These are phyloP conservation scores for Cladosporium sp. DNA, from an alignment of 2,329 filamentous ascomycete species.

Conservation along the genomic window DNA sequence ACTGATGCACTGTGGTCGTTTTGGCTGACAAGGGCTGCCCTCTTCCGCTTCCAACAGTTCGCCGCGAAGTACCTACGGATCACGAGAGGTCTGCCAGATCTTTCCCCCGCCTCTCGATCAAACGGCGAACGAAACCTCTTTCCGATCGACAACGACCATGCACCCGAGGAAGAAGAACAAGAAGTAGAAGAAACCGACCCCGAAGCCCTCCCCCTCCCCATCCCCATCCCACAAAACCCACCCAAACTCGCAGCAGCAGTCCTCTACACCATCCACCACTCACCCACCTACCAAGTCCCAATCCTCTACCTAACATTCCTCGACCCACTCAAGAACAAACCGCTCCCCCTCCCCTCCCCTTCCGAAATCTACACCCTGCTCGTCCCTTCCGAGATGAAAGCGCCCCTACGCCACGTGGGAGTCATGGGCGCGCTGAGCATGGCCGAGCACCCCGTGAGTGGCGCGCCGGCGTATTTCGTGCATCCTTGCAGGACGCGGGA, in stretches of 20 bases:
- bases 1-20: too few relatives aligned
- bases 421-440: constrained; percentile 29
- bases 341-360: constrained; percentile 16
- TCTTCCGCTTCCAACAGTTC: too few relatives aligned
- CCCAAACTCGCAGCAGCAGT: neutral
- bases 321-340: constrained; percentile 11
- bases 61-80: constrained; percentile 5
- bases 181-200: too few relatives aligned
- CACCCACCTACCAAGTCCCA: constrained; percentile 42
- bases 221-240: neutral
- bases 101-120: too few relatives aligned
- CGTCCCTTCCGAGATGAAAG: constrained; percentile 31
- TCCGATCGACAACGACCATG: neutral
- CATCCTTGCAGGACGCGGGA: constrained; percentile 89
- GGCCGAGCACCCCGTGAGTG: constrained; percentile 74
- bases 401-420: constrained; percentile 33
- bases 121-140: neutral
- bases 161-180: neutral
- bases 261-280: constrained; percentile 40
- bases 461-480: constrained; percentile 78
- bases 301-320: constrained; percentile 39
- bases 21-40: too few relatives aligned
- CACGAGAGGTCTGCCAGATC: neutral
- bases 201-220: neutral
- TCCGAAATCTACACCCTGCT: constrained; percentile 34